Conservation (phyloP, 805 yeast species). For the Candida yuanshanica region DNA sequence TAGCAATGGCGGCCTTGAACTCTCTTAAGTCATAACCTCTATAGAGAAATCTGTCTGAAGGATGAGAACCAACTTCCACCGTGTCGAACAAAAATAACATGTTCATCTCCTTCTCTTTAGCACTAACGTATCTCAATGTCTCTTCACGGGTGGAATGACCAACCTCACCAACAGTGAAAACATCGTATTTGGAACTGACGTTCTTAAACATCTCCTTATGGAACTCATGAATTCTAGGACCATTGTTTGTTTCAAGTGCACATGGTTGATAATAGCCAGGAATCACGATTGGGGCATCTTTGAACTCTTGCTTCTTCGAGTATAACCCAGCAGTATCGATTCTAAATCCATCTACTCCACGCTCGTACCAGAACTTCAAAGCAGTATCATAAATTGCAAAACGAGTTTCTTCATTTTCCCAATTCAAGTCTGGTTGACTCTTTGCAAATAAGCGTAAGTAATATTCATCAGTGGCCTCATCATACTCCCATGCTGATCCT, state of each 20-base stretch:
- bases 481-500: constrained; percentile 54
- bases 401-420: constrained; percentile 41
- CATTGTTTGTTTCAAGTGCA: constrained; percentile 30
- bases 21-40: constrained; percentile 31
- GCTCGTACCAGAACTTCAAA: constrained; percentile 46
- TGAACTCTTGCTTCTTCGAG: constrained; percentile 40
- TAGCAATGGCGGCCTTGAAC: constrained; percentile 35
- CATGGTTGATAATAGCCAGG: constrained; percentile 38
- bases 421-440: constrained; percentile 55
- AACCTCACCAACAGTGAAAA: constrained; percentile 54
- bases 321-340: constrained; percentile 51
- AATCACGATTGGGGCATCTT: constrained; percentile 43
- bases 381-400: constrained; percentile 39
- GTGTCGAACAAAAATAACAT: constrained; percentile 34
- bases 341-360: constrained; percentile 56
- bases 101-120: constrained; percentile 33
- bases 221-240: constrained; percentile 55
- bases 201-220: constrained; percentile 44
- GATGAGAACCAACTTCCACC: constrained; percentile 33
- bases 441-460: constrained; percentile 48
- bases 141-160: constrained; percentile 38
- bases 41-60: constrained; percentile 31
- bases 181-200: constrained; percentile 41
- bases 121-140: constrained; percentile 37
- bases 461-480: constrained; percentile 48